Evolutionary conservation across 202 grass and related monocot genomes (phyloP).

Genomic region (Tripidium arundinaceum): DNA sequence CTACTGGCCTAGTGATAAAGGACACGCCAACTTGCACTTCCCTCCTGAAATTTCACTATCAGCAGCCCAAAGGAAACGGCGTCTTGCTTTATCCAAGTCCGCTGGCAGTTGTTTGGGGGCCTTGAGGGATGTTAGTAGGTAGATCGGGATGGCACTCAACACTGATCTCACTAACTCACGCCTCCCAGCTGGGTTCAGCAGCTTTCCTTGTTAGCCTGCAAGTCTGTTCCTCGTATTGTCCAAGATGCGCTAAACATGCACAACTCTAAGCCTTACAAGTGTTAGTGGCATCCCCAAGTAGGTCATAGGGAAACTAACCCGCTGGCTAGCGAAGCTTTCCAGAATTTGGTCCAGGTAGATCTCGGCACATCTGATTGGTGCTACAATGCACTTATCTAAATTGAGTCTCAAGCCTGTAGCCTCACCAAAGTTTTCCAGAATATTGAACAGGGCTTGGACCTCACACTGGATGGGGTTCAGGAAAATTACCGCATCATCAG

Average conservation of each 20-base stretch:
- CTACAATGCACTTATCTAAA: not conserved
- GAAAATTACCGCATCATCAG: not conserved
- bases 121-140: no score
- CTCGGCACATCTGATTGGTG: not conserved
- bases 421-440: no score
- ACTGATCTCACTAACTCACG: no score
- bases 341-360: not conserved
- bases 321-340: not conserved
- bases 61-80: no score
- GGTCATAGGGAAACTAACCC: accelerated
- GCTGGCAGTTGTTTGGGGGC: no score
- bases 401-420: not conserved
- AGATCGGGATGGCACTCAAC: no score
- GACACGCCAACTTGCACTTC: no score
- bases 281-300: not conserved
- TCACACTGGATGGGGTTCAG: not conserved
- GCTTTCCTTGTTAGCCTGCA: not conserved
- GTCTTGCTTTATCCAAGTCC: no score
- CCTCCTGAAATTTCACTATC: no score
- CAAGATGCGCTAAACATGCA: not conserved
- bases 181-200: no score
- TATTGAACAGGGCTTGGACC: no score
- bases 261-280: not conserved
- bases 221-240: not conserved
- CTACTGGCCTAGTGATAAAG: no score